phyloP scores from a whole-genome alignment of 2,329 filamentous ascomycete genomes.

The Acarospora socialis region DNA sequence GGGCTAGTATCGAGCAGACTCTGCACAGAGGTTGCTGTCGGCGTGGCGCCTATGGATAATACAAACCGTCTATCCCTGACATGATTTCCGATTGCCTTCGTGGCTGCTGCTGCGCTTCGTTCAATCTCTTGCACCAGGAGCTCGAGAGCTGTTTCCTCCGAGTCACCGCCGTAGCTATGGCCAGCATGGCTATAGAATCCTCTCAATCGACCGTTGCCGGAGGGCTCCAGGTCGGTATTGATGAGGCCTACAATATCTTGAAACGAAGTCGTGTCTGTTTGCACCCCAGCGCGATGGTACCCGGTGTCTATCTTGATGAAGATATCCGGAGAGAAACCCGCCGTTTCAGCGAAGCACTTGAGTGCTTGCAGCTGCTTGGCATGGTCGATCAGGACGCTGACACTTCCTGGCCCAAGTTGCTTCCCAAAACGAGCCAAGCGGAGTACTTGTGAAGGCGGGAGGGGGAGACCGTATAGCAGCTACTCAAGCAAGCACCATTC shows the following conservation, averaged over 20 bases:
- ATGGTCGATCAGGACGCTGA: conserved; percentile 59
- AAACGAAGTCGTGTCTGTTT: conserved; percentile 35
- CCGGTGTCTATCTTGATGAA: conserved; percentile 67
- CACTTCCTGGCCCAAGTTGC: conserved; percentile 38
- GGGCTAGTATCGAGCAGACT: conserved; percentile 32
- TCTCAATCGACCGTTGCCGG: conserved; percentile 29
- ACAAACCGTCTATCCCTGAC: conserved; percentile 23
- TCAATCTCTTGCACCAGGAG: conserved; percentile 47
- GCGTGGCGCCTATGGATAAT: conserved; percentile 63
- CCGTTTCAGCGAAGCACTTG: conserved; percentile 27
- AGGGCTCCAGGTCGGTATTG: conserved; percentile 20
- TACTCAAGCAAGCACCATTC: conserved; percentile 10
- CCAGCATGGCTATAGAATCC: conserved; percentile 64
- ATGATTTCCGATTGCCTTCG: conserved; percentile 11
- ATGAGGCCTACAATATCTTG: conserved; percentile 32
- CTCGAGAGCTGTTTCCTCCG: conserved; percentile 43
- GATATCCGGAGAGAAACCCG: conserved; percentile 28
- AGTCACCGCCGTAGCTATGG: conserved; percentile 48
- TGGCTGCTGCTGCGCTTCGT: conserved; percentile 24
- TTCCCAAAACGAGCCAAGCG: conserved; percentile 45
- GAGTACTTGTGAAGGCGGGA: conserved; percentile 45
- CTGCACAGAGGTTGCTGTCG: conserved; percentile 54
- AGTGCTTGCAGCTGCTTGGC: conserved; percentile 42
- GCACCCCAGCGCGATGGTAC: conserved; percentile 54
- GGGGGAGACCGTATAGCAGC: conserved; percentile 59